Base-by-base conservation (phyloP, 495 filamentous ascomycete genomes). In the Stereocaulon alpinum region DNA sequence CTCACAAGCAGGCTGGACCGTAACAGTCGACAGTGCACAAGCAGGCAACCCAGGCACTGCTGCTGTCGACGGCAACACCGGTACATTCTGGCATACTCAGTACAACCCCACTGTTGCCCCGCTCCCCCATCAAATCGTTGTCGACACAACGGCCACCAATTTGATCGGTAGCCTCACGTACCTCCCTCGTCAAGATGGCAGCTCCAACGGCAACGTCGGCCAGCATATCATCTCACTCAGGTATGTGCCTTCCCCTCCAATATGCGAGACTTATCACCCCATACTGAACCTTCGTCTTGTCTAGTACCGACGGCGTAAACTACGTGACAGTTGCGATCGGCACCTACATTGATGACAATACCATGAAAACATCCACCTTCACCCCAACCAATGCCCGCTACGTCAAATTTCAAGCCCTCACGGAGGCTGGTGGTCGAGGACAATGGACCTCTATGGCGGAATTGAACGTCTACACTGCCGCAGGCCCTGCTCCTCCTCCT, bases 261-360 rank as follows among this genome's bases (percentile, higher is more conserved):
- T 1, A 29, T 34, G 18, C 41, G 37, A 43, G 20, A 49, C 55
- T 56, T 14, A 44, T 22, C 56, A 17, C 41, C 49, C 30, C 34
- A 32, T 7, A 30, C 29, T 52, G 20, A 52, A 12, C 30, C 52
- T 24, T 17, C 15, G 11, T 41, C 29, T 15, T 29, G n/a, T 12
- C 20, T 18, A 78, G 76, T 64, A 55, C 58, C 1, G 72, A 81
- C 47, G 68, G 68, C 15, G 47, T 50, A 2, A 70, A 45, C 20
- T 79, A 72, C 69, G 67, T 37, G 3, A 47, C 58, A 0, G 73
- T 77, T 10, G 73, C 76, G 1, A 70, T 72, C 40, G 78, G 76
- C 15, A 74, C 69, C 17, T 81, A 72, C 69, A 48, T 68, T 12
- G 69, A 72, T n/a, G 71, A 72, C 37, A 62, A 66, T 4, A 70